Evolutionary conservation across 1,139 yeast genomes (phyloP).

Genomic region (Trichomonascaceae sp.): DNA sequence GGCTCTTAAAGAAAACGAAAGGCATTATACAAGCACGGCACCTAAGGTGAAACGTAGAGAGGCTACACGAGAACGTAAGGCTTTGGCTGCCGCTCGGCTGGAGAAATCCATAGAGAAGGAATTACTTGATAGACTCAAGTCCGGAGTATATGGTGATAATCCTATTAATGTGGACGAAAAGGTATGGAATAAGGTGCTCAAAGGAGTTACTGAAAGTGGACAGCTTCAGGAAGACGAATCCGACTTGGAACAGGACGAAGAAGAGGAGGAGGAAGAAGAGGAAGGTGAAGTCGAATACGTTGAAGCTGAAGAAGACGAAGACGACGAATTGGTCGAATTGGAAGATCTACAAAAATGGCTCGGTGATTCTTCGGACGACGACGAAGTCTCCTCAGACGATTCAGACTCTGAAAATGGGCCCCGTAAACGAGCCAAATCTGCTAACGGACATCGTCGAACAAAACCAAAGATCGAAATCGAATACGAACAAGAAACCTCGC

Average conservation of each 20-base stretch:
- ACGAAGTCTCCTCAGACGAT: constrained; percentile 8
- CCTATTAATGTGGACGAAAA: constrained; percentile 94
- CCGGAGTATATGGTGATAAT: constrained; percentile 97
- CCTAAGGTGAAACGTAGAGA: constrained; percentile 94
- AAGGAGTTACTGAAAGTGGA: constrained; percentile 55
- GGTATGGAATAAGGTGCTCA: constrained; percentile 91
- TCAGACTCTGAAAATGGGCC: constrained; percentile 32
- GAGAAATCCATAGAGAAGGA: constrained; percentile 96
- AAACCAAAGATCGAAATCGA: constrained; percentile 79
- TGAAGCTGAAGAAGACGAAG: constrained; percentile 71
- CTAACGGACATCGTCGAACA: constrained; percentile 25
- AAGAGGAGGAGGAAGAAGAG: constrained; percentile 39
- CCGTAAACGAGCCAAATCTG: constrained; percentile 27
- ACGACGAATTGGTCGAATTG: constrained; percentile 29
- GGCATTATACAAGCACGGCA: constrained; percentile 86
- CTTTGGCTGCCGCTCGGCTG: constrained; percentile 91
- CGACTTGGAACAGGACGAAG: constrained; percentile 58
- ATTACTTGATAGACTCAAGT: constrained; percentile 84
- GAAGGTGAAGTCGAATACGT: constrained; percentile 76
- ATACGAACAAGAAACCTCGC: constrained; percentile 64
- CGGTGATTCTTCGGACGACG: constrained; percentile 23
- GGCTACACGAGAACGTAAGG: constrained; percentile 90
- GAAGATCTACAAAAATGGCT: constrained; percentile 31
- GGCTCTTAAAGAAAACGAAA: constrained; percentile 85
- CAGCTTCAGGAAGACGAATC: constrained; percentile 58